These are phyloP conservation scores for Elasticomyces elasticus DNA, from an alignment of 495 filamentous ascomycete genomes.

Conservation along the genomic window DNA sequence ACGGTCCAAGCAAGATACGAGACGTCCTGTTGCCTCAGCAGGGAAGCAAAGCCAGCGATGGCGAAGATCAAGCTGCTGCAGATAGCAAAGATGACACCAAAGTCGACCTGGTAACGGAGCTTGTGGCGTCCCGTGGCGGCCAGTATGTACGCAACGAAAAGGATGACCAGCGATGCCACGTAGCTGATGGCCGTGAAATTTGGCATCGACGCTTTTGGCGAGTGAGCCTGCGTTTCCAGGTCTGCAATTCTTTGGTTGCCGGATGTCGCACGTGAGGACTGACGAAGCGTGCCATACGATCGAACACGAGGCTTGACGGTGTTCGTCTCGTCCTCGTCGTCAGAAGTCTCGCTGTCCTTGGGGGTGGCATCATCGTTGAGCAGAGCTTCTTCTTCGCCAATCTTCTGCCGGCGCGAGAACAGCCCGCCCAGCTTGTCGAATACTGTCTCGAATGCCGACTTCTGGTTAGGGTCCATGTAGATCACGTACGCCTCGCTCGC, in stretches of 20 bases:
- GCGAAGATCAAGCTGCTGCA: conserved; percentile 45
- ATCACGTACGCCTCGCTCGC: conserved; percentile 29
- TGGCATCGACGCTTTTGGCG: background rate
- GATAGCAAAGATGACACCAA: conserved; percentile 50
- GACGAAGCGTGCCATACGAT: conserved; percentile 11
- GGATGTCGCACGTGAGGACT: background rate
- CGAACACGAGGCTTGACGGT: background rate
- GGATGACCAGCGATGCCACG: conserved; percentile 33
- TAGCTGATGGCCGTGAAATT: conserved; percentile 7
- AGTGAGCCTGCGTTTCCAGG: background rate
- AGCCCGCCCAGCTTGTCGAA: conserved; percentile 12
- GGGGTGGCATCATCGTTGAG: background rate
- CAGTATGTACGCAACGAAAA: conserved; percentile 44
- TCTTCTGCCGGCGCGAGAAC: conserved; percentile 2
- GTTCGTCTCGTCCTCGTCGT: conserved; percentile 4
- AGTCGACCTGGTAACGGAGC: conserved; percentile 47
- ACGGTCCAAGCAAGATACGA: conserved; percentile 34
- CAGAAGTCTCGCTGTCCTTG: conserved; percentile 12
- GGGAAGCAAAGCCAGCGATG: conserved; percentile 41
- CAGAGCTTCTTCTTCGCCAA: background rate
- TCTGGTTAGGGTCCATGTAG: conserved; percentile 31
- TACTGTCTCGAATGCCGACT: conserved; percentile 12
- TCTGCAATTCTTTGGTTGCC: background rate
- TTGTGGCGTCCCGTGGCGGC: conserved; percentile 45
- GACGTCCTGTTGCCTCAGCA: conserved; percentile 37